phyloP scores from a whole-genome alignment of 208 protist genomes.

The Acanthamoeba lenticulata region DNA sequence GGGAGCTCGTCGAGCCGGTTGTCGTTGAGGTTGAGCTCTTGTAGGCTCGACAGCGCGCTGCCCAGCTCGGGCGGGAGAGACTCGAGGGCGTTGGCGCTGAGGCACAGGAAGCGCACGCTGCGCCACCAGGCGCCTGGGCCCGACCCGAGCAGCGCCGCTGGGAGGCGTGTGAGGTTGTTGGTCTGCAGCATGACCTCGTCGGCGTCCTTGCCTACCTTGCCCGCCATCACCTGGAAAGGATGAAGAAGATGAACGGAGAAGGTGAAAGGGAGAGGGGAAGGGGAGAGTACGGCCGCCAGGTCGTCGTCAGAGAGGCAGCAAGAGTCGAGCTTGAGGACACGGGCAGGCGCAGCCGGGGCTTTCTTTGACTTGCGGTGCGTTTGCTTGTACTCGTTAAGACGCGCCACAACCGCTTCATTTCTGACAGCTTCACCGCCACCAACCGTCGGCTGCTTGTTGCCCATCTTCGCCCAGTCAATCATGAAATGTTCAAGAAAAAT shows the following conservation, averaged over 20 bases:
- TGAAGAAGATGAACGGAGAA: not conserved
- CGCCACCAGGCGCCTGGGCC: not conserved
- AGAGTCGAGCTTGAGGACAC: not conserved
- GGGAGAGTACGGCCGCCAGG: not conserved
- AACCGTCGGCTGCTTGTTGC: too few species aligned
- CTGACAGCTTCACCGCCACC: too few species aligned
- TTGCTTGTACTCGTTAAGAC: too few species aligned
- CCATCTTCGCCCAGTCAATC: too few species aligned
- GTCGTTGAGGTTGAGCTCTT: conserved; percentile 58
- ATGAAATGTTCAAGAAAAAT: too few species aligned
- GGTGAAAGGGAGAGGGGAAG: not conserved
- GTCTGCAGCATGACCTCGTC: not conserved
- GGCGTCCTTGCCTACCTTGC: not conserved
- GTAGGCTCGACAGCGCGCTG: not conserved
- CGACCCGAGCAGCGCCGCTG: not conserved
- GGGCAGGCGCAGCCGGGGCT: too few species aligned
- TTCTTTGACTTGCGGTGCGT: too few species aligned
- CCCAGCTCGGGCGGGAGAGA: not conserved
- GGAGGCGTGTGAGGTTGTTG: not conserved
- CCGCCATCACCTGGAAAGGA: not conserved
- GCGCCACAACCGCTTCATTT: too few species aligned
- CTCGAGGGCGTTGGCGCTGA: not conserved
- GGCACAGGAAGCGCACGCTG: not conserved
- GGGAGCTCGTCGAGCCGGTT: conserved; percentile 2
- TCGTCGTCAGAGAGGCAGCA: not conserved